Base-by-base conservation (phyloP, 768 basidiomycete species). In the Collybia sp. region DNA sequence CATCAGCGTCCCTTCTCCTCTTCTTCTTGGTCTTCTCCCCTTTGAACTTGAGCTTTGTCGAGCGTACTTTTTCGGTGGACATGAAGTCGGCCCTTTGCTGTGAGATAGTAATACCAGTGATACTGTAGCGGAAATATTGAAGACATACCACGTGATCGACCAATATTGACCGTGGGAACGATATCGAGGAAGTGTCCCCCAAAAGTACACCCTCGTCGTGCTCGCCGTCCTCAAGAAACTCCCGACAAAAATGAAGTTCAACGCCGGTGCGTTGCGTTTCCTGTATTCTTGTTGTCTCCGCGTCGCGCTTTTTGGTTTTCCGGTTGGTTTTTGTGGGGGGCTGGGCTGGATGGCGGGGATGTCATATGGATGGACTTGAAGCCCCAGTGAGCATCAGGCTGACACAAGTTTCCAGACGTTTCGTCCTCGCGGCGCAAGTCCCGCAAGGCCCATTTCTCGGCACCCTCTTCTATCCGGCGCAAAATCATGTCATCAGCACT, bases 401-500 rank as follows among this genome's bases (percentile, higher is more conserved):
- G 52, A 74, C 53, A 50, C 47, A 54, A 42, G 35, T 51, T 52
- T 40, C 55, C 48, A 93, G 93, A 89, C 64, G 81, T 88, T 62
- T 90, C 93, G 54, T 90, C 88, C 55, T 92, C 91, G 61, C 85
- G 93, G 67, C 91, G 96, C 82, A 98, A 97, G 83, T 82, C 86
- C 61, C 92, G 93, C 76, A 97, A 96, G 83, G 88, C 88, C 56
- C 96, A 99, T 80, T 97, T 98, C 72, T 78, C 78, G 44, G 95
- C 95, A 36, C 91, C 95, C 42, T 97, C 95, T 38, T 93, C 90
- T 41, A 75, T 91, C 59, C 90, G 95, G 68, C 86, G 96, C 68
- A 93, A 90, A 74, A 93, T 98, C 60, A 97, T 99, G 96, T 93
- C 90, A 54, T 92, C 95, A 48, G 76, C 93, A 42, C 83, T 99